Conservation (phyloP, 768 basidiomycete genomes). For the Lentinula lateritia region DNA sequence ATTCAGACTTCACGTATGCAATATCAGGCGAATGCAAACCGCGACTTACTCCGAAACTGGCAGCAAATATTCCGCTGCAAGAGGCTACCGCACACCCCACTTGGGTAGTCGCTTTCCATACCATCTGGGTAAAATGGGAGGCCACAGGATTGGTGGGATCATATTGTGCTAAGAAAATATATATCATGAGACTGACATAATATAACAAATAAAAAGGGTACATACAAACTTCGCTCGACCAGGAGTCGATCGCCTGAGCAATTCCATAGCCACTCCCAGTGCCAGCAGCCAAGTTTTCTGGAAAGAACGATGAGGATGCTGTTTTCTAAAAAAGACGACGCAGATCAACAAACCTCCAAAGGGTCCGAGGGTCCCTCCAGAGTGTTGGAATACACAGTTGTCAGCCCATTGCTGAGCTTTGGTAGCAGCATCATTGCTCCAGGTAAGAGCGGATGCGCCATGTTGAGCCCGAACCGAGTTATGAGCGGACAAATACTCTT, state of each 20-base stretch:
- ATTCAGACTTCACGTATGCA: not conserved
- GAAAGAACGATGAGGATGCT: not conserved
- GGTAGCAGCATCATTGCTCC: constrained; percentile 54
- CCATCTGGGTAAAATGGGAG: constrained; percentile 74
- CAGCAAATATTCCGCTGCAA: constrained; percentile 55
- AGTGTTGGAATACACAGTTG: constrained; percentile 64
- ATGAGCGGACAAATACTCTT: constrained; percentile 52
- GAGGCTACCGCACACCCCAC: constrained; percentile 57
- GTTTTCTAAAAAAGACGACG: not conserved
- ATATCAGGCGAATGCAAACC: not conserved
- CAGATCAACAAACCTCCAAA: constrained; percentile 46
- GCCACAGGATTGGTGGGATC: constrained; percentile 47
- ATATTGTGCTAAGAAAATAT: constrained; percentile 42
- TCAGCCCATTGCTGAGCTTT: constrained; percentile 69
- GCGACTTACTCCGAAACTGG: constrained; percentile 46
- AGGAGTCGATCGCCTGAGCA: constrained; percentile 43
- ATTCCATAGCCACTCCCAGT: constrained; percentile 51
- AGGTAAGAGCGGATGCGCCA: constrained; percentile 58
- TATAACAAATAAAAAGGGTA: constrained; percentile 12
- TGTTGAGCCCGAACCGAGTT: constrained; percentile 59
- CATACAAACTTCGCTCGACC: constrained; percentile 67
- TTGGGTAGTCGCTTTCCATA: constrained; percentile 64
- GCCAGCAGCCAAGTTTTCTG: constrained; percentile 74
- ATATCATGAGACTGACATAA: not conserved
- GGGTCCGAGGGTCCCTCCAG: constrained; percentile 56